Conservation (phyloP, 306 rosid species). For the Corylus heterophylla region DNA sequence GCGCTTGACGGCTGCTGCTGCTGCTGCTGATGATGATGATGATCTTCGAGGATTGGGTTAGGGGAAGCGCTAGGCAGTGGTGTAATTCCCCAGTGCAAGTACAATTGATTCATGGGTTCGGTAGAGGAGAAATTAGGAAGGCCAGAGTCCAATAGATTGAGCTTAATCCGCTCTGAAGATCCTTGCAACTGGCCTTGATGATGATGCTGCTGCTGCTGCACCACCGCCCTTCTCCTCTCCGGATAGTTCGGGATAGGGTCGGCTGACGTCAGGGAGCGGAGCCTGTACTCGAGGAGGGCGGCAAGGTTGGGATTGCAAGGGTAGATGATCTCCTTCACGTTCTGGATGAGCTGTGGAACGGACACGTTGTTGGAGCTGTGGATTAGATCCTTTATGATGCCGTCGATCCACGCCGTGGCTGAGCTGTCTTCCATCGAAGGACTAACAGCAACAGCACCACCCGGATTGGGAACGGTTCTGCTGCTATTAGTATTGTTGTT, state of each 20-base stretch:
- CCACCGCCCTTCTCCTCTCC: slow-evolving; percentile 23
- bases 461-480: slow-evolving; percentile 19
- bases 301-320: slow-evolving; percentile 98
- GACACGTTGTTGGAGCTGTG: slow-evolving; percentile 75
- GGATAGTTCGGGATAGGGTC: slow-evolving; percentile 12
- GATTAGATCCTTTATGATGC: slow-evolving; percentile 79
- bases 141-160: slow-evolving; percentile 28
- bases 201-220: slow-evolving; percentile 22
- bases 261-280: slow-evolving; percentile 55
- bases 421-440: slow-evolving; percentile 63
- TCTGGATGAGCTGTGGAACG: slow-evolving; percentile 85
- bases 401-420: slow-evolving; percentile 85
- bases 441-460: slow-evolving; percentile 12
- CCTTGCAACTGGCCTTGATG: slow-evolving; percentile 9
- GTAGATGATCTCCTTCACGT: slow-evolving; percentile 81
- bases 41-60: slow-evolving; percentile 31
- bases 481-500: slow-evolving; percentile 4
- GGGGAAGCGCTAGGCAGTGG: slow-evolving; percentile 12
- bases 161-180: slow-evolving; percentile 21
- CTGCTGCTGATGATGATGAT: slow-evolving; percentile 27
- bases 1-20: slow-evolving; percentile 16
- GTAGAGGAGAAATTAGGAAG: slow-evolving; percentile 17
- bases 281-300: slow-evolving; percentile 77
- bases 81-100: slow-evolving; percentile 56
- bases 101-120: slow-evolving; percentile 37